A percentile compares a stretch with the other conserved stretches of the same genome.
Evolutionary conservation across 2,329 filamentous ascomycete genomes (phyloP).

Genomic region (Neurospora sp.): DNA sequence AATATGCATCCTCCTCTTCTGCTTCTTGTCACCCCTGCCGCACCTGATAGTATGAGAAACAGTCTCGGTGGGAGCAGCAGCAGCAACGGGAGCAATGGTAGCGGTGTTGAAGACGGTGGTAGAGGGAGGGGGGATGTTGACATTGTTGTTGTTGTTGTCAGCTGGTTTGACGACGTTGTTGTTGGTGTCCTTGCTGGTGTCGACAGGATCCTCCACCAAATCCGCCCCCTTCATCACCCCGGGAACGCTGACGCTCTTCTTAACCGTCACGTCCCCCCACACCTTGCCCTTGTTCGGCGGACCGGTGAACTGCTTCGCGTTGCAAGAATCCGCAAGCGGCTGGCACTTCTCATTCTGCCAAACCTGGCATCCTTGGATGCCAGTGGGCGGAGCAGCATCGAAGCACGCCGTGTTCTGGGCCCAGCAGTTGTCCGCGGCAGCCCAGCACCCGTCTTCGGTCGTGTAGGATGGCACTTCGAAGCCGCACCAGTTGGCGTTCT

Average conservation of each 20-base stretch:
- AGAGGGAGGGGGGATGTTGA: not conserved
- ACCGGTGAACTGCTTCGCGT: conserved; percentile 32
- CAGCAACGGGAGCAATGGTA: not conserved
- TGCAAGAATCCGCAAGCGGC: conserved; percentile 33
- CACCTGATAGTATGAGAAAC: not conserved
- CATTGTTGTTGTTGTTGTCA: not conserved
- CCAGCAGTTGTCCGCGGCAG: conserved; percentile 45
- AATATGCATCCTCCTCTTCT: conserved; percentile 18
- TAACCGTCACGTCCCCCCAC: not conserved
- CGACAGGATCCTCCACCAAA: not conserved
- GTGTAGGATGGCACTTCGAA: conserved; percentile 49
- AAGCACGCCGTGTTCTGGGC: conserved; percentile 52
- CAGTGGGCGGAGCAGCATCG: conserved; percentile 46
- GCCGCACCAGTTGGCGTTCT: conserved; percentile 67
- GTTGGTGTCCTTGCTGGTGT: not conserved
- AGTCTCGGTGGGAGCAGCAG: not conserved
- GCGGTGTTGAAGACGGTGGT: too few species aligned
- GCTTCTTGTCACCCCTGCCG: conserved; percentile 1
- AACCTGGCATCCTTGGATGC: conserved; percentile 46
- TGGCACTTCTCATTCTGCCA: conserved; percentile 54
- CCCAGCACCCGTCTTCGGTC: conserved; percentile 50
- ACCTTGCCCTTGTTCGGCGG: conserved; percentile 32
- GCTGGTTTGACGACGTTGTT: not conserved
- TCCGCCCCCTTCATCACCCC: not conserved
- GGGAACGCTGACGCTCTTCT: conserved; percentile 1